Conservation (phyloP, 1,139 yeast species). For the Scheffersomyces lignicola region DNA sequence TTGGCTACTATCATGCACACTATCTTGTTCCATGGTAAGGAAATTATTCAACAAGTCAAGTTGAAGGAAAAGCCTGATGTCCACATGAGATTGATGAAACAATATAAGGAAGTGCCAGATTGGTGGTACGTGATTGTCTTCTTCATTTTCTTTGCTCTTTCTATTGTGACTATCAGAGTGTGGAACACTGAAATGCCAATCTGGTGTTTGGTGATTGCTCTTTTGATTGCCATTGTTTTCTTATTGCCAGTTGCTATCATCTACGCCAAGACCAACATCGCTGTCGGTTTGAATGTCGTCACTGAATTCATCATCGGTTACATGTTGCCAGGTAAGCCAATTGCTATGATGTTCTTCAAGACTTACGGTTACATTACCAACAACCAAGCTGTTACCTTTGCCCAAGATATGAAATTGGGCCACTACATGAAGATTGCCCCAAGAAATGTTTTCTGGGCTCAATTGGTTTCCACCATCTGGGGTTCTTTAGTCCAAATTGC, state of each 20-base stretch:
- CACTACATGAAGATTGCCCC: slow-evolving; percentile 56
- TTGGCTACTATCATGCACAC: slow-evolving; percentile 60
- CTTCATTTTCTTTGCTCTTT: slow-evolving; percentile 37
- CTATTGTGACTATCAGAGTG: slow-evolving; percentile 38
- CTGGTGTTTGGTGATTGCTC: slow-evolving; percentile 38
- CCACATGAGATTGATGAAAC: slow-evolving; percentile 60
- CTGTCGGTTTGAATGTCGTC: slow-evolving; percentile 47
- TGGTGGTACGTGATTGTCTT: slow-evolving; percentile 63
- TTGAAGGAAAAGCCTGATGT: slow-evolving; percentile 54
- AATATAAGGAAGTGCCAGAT: slow-evolving; percentile 60
- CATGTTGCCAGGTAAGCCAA: slow-evolving; percentile 49
- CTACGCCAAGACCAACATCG: slow-evolving; percentile 42
- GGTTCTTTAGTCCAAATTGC: slow-evolving; percentile 45
- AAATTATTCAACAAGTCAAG: slow-evolving; percentile 46
- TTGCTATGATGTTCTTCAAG: slow-evolving; percentile 50
- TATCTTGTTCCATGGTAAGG: slow-evolving; percentile 54
- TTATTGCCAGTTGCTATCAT: slow-evolving; percentile 46
- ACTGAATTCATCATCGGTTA: slow-evolving; percentile 48
- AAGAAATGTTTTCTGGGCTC: slow-evolving; percentile 43
- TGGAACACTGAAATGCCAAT: slow-evolving; percentile 48
- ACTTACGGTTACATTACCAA: slow-evolving; percentile 52
- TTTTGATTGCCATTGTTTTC: slow-evolving; percentile 40
- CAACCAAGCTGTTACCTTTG: slow-evolving; percentile 54
- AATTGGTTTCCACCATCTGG: slow-evolving; percentile 48
- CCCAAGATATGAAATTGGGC: slow-evolving; percentile 56